These are phyloP conservation scores for Epichloe gansuensis DNA, from an alignment of 2,329 filamentous ascomycete species.

Conservation along the genomic window DNA sequence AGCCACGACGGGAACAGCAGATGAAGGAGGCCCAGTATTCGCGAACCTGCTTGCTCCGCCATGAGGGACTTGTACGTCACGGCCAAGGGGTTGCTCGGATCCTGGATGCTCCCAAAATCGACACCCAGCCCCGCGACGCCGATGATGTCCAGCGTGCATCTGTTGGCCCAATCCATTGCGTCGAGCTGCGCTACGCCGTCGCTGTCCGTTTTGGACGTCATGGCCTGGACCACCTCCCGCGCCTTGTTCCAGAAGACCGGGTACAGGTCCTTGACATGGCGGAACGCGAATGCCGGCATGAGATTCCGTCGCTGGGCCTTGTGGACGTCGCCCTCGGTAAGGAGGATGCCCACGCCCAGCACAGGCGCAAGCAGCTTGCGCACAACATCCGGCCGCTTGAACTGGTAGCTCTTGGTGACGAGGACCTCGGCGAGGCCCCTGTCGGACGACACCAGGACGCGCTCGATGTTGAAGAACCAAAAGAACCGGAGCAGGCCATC, in stretches of 20 bases:
- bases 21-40: slow-evolving; percentile 43
- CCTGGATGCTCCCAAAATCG: slow-evolving; percentile 54
- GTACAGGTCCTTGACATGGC: slow-evolving; percentile 76
- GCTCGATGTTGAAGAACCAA: slow-evolving; percentile 48
- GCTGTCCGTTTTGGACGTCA: slow-evolving; percentile 31
- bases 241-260: slow-evolving; percentile 75
- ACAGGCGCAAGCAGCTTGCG: slow-evolving; percentile 46
- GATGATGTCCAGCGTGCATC: slow-evolving; percentile 65
- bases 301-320: slow-evolving; percentile 69
- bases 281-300: slow-evolving; percentile 73
- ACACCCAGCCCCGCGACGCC: slow-evolving; percentile 58
- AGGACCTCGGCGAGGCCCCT: slow-evolving; percentile 61
- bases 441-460: slow-evolving; percentile 47
- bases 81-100: slow-evolving; percentile 48
- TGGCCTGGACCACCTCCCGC: slow-evolving; percentile 50
- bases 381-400: slow-evolving; percentile 47
- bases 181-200: slow-evolving; percentile 36
- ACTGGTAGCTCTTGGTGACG: slow-evolving; percentile 57
- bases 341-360: slow-evolving; percentile 58
- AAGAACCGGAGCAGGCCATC: slow-evolving; percentile 58
- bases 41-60: slow-evolving; percentile 29
- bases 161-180: slow-evolving; percentile 50
- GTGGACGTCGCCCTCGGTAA: slow-evolving; percentile 87
- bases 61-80: slow-evolving; percentile 45
- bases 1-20: slow-evolving; percentile 54